Conservation (phyloP, 495 filamentous ascomycete species). For the Neurospora sp. region DNA sequence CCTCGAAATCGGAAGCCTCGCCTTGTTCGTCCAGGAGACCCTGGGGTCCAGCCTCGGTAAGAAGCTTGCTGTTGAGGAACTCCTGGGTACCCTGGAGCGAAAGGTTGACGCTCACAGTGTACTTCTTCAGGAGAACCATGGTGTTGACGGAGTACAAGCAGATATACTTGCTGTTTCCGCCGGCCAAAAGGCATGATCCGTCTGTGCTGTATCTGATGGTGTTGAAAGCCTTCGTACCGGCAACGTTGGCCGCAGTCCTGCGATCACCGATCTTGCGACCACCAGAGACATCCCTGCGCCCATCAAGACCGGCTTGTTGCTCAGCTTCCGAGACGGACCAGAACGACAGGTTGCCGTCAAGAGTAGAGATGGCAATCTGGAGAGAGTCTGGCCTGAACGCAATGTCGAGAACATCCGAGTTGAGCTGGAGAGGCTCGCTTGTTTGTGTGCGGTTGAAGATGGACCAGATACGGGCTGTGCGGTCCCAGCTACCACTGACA, state of each 20-base stretch:
- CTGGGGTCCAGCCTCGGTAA: constrained; percentile 83
- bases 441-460: constrained; percentile 91
- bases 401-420: constrained; percentile 81
- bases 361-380: constrained; percentile 80
- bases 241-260: constrained; percentile 78
- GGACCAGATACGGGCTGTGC: constrained; percentile 88
- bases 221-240: constrained; percentile 82
- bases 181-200: constrained; percentile 80
- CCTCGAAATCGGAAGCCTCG: constrained; percentile 81
- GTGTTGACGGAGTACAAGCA: constrained; percentile 88
- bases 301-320: constrained; percentile 73
- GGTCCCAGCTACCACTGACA: constrained; percentile 90
- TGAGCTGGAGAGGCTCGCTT: constrained; percentile 82
- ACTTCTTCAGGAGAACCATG: constrained; percentile 86
- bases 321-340: constrained; percentile 85
- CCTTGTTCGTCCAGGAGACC: constrained; percentile 77
- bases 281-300: constrained; percentile 83
- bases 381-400: constrained; percentile 83
- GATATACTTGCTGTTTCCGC: constrained; percentile 93
- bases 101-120: constrained; percentile 85
- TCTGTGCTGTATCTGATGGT: constrained; percentile 85
- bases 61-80: constrained; percentile 79
- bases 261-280: constrained; percentile 81
- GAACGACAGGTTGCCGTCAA: constrained; percentile 91
- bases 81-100: constrained; percentile 93